Conservation (phyloP, 805 yeast species). For the Metschnikowia corniflorae region DNA sequence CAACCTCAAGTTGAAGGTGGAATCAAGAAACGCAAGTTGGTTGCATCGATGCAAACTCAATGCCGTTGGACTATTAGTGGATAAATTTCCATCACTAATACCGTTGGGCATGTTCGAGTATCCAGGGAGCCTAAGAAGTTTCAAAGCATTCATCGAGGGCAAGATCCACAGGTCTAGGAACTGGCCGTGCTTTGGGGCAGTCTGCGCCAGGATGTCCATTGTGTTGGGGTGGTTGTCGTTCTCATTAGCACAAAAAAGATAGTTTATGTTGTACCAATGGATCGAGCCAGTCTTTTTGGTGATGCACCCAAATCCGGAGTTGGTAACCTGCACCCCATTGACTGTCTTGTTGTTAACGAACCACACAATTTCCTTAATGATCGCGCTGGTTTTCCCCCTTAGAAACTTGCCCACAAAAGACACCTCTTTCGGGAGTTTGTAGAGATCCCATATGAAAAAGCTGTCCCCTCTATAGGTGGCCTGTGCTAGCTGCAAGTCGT, state of each 20-base stretch:
- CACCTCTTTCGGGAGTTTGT: conserved; percentile 48
- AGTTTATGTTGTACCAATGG: conserved; percentile 55
- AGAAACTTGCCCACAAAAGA: conserved; percentile 53
- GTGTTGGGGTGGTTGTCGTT: conserved; percentile 30
- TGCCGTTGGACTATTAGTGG: neutral
- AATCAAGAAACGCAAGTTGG: conserved; percentile 35
- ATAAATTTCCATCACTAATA: neutral
- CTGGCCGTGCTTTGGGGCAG: conserved; percentile 10
- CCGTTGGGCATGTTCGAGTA: conserved; percentile 10
- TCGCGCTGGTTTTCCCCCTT: conserved; percentile 62
- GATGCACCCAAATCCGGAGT: conserved; percentile 47
- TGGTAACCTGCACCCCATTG: conserved; percentile 21
- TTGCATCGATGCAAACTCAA: conserved; percentile 4
- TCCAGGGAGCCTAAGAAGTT: conserved; percentile 26
- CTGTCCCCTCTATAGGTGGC: conserved; percentile 58
- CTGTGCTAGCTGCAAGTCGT: conserved; percentile 54
- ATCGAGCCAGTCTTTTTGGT: conserved; percentile 55
- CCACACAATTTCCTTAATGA: conserved; percentile 53
- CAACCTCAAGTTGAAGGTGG: conserved; percentile 27
- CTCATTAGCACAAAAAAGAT: conserved; percentile 30
- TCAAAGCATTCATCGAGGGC: conserved; percentile 32
- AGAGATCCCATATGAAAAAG: conserved; percentile 61
- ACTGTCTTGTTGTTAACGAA: conserved; percentile 31
- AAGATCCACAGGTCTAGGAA: conserved; percentile 46
- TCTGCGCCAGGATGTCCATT: conserved; percentile 10